Base-by-base conservation (phyloP, 495 filamentous ascomycete species). In the Tetracladium marchalianum region DNA sequence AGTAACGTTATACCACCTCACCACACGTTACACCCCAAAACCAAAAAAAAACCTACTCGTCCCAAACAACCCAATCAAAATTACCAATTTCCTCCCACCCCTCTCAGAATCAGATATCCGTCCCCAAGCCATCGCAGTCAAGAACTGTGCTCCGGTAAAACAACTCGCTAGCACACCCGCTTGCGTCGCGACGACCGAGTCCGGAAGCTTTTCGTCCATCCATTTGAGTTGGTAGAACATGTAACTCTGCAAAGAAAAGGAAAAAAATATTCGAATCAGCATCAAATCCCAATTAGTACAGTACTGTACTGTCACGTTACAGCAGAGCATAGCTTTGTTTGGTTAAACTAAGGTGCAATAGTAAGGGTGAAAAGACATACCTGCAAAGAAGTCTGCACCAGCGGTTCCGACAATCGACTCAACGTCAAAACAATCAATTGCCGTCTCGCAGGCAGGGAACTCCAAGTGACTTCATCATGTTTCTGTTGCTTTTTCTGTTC, bases 41-140 rank as follows among this genome's bases (percentile, higher is more conserved):
- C 16, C 15, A 39, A 24, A 33, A 1, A 27, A 11, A 15, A 7
- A 43, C 49, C 1, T 40, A 54, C 47, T 41, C 1, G 84, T 89
- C 2, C 85, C 85, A 11, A 78, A 41, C 22, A 90, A 59, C 9
- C 85, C 87, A 37, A 90, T 77, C 51, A 90, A 55, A 51, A 93
- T 65, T 24, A 90, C 85, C 22, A 78, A 80, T 59, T 86, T 88
- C 18, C 87, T 73, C 5, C 87, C 87, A 33, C 77, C 75, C 62
- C 70, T 72, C 39, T 76, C 72, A 1, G 78, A 77, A 58, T 90
- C 85, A 0, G 82, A 85, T 27, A 85, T 63, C 1, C 82, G 71
- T 5, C 87, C 87, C 85, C 85, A 90, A 27, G 85, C 61, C 60
- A 93, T 85, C n/a, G 84, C 85, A 1, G 86, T 90, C 13, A 85